Evolutionary conservation across 169 alveolate species (phyloP), one percentile per base, ranked within the genome.

Genomic region (Eimeria zaria): DNA sequence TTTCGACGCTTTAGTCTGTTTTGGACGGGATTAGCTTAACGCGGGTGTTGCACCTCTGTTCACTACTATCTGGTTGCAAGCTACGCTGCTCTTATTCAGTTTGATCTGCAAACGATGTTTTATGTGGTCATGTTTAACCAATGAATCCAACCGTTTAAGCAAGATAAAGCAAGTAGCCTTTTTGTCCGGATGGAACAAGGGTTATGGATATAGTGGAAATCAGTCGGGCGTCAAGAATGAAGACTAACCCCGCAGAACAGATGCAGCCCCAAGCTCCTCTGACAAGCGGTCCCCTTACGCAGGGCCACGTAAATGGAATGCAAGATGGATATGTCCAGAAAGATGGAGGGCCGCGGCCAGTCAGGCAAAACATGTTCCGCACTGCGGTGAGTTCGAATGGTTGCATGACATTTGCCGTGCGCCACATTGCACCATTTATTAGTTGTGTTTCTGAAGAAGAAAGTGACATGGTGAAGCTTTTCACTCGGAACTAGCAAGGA

Each of bases 261-360:
- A 41, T 87, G 80, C 94, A 87, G 67, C 94, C 94, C 9, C 94
- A 87, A 83, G 76, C 91, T 24, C 84, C 94, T 11, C 83, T 62
- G 30, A n/a, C 81, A 36, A 64, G 48, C 36, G 64, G 83, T 41
- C 44, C 81, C 36, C 81, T 60, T 18, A 27, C 67, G 16, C 94
- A 87, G 55, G 83, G 48, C 33, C 94, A 87, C 30, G 67, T 27
- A 41, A 87, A 87, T 62, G 94, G 94, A 48, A 48, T 60, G 94
- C 83, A 62, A 30, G 94, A 64, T 64, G 83, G 80, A 39, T 62
- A 27, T 46, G 64, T 33, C 94, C 94, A 87, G 64, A 64, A 64
- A 36, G 94, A 87, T 27, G 94, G 83, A 46, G 94, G 94, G 41
- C 94, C 94, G 20, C 71, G 94, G 83, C 94, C 94, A 62, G 94